phyloP scores from a whole-genome alignment of 208 protist species.

The Trypanosoma lewisi region DNA sequence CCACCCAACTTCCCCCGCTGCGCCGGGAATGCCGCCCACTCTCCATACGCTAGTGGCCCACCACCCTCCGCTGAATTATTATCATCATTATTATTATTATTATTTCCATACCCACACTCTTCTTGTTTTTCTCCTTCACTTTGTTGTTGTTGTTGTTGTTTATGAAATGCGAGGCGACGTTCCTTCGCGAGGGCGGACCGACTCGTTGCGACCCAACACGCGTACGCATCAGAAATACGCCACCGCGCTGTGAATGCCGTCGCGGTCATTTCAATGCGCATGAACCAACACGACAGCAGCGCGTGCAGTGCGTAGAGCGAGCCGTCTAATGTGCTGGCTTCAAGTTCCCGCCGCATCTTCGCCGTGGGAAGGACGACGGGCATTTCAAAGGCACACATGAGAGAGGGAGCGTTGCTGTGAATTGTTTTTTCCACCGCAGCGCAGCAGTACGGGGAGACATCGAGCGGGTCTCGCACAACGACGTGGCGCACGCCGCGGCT shows the following conservation, averaged over 20 bases:
- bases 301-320: slow-evolving; percentile 15
- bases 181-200: not conserved
- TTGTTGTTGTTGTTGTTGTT: too few species aligned
- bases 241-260: slow-evolving; percentile 11
- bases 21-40: slow-evolving; percentile 1
- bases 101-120: too few species aligned
- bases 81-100: too few species aligned
- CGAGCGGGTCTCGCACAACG: slow-evolving; percentile 6
- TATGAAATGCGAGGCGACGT: not conserved
- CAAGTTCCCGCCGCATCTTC: slow-evolving; percentile 1
- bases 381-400: slow-evolving; percentile 21
- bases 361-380: slow-evolving; percentile 7
- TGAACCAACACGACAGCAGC: slow-evolving; percentile 8
- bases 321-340: not conserved
- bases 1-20: not conserved
- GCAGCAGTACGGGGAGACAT: slow-evolving; percentile 8
- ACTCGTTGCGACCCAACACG: not conserved
- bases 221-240: slow-evolving; percentile 16
- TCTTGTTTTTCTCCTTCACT: too few species aligned
- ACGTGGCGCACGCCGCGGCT: slow-evolving; percentile 6
- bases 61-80: too few species aligned
- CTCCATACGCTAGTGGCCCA: not conserved
- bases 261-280: slow-evolving; percentile 18
- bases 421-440: not conserved
- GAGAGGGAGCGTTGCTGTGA: not conserved